phyloP scores from a whole-genome alignment of 2,329 filamentous ascomycete genomes.

The Neonectria ditissima region DNA sequence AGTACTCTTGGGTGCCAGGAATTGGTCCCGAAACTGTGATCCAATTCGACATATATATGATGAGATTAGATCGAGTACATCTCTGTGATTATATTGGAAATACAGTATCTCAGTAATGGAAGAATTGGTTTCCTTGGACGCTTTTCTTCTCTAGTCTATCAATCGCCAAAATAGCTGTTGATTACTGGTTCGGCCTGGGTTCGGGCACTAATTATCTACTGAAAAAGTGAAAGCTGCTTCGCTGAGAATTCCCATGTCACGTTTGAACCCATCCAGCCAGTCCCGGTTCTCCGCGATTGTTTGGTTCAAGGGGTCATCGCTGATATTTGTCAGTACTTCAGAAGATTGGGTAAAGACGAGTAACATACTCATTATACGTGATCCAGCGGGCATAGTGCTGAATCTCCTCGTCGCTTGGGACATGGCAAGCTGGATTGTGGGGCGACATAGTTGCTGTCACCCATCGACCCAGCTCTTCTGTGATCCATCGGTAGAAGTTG shows the following conservation, averaged over 20 bases:
- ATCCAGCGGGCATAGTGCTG: constrained; percentile 37
- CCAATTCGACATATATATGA: background rate
- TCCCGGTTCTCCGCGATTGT: constrained; percentile 32
- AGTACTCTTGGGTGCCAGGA: background rate
- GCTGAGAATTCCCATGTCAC: constrained; percentile 19
- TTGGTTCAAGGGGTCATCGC: constrained; percentile 33
- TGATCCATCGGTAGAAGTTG: constrained; percentile 32
- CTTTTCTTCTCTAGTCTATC: too few relatives aligned
- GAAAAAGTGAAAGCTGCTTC: background rate
- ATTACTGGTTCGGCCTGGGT: too few relatives aligned
- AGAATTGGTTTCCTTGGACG: too few relatives aligned
- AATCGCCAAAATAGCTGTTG: too few relatives aligned
- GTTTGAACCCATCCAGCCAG: constrained; percentile 31
- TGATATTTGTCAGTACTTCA: background rate
- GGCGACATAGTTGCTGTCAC: constrained; percentile 35
- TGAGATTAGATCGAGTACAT: background rate
- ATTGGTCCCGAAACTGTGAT: background rate
- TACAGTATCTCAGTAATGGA: background rate
- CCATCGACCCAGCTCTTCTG: constrained; percentile 30
- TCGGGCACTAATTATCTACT: too few relatives aligned
- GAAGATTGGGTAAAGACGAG: background rate
- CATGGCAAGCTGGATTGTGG: constrained; percentile 30
- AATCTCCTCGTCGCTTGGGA: constrained; percentile 31
- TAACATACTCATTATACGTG: constrained; percentile 32
- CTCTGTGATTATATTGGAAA: background rate